Evolutionary conservation across 768 basidiomycete genomes (phyloP), one percentile per base, ranked within the genome.

Genomic region (Leccinum longicurvipes): DNA sequence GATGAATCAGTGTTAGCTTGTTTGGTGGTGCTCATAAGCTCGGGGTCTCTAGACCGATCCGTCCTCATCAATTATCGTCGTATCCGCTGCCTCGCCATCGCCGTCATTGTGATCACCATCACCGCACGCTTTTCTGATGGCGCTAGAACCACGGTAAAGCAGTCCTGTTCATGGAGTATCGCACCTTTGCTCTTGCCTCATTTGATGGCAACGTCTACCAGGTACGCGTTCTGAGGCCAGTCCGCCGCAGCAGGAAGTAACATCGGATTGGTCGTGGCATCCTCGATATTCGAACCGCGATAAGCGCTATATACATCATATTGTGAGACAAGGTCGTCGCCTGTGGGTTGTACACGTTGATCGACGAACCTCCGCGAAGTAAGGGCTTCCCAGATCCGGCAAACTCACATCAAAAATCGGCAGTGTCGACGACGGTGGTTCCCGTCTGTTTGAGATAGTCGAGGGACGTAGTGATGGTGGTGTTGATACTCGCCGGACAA

Each of bases 201-300:
- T 49, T 79, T 67, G 61, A 93, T 76, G 45, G 92, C 91, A 41
- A 72, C 73, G 60, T 92, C 82, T 63, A 94, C 84, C 55, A 94
- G 76, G 56, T 80, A 83, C 50, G 83, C 78, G 74, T 98, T 97
- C 6, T 79, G 82, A 19, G 88, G 74, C 74, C 96, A 91, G 78
- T 87, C 87, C 55, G 91, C 86, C 34, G 94, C 95, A 15, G 91
- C 87, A 63, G 98, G 82, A 70, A 98, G 91, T 69, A 93, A 74
- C 21, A 89, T 91, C 14, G 95, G 96, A 79, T 98, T 98, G 60
- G 94, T 98, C 42, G 94, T 98, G 28, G 95, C 95, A 79, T 96
- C 93, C 85, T 93, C 32, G 11, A 31, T 68, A 55, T 50, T 12
- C 10, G 15, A 1, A 44, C 27, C 6, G 14, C 10, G 7, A 31